Percentiles rank a stretch among this genome's conserved stretches.
phyloP scores from a whole-genome alignment of 768 basidiomycete genomes.

The Amanita inopinata region DNA sequence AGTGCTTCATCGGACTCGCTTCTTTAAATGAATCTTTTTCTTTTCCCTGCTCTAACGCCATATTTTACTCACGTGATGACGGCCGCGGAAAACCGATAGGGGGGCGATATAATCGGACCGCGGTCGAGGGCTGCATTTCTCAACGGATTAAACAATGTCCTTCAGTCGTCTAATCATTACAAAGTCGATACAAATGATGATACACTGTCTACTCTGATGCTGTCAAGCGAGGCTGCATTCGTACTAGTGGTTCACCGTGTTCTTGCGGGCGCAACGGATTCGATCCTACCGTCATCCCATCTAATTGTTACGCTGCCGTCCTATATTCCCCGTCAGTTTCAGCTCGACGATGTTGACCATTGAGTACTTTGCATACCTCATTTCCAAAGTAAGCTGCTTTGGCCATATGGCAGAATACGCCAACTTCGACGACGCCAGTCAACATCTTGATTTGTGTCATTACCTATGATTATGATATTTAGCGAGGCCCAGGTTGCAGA shows the following conservation, averaged over 20 bases:
- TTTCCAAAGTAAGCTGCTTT: constrained; percentile 97
- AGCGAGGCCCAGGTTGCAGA: no score
- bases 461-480: no score
- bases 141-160: no score
- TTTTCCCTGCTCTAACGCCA: no score
- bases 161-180: no score
- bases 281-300: constrained; percentile 33
- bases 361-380: constrained; percentile 32
- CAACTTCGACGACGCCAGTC: constrained; percentile 98
- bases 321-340: constrained; percentile 21
- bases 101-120: no score
- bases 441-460: constrained; percentile 81
- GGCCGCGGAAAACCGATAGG: neutral
- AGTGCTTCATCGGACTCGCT: no score
- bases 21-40: no score
- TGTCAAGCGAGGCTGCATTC: neutral
- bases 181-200: no score
- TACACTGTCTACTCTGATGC: neutral
- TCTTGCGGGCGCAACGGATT: neutral
- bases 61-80: constrained; percentile 2
- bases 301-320: constrained; percentile 65
- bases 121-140: no score
- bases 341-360: neutral
- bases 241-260: neutral
- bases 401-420: constrained; percentile 90